Evolutionary conservation across 257 asterid genomes (phyloP).

Genomic region (Solanum etuberosum): DNA sequence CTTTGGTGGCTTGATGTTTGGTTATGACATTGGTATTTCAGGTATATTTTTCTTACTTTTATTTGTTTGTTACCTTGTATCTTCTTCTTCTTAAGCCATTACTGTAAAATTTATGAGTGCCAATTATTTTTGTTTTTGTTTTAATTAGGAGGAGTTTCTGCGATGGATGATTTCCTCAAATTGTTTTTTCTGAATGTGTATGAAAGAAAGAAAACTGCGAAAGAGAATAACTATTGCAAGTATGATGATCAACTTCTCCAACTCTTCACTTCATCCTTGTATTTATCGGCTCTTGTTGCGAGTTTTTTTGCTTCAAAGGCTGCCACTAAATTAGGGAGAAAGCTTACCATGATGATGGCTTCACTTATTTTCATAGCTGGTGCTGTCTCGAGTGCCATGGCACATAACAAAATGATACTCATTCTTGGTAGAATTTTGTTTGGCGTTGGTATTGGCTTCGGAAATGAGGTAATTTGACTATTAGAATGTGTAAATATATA

Average conservation of each 20-base stretch:
- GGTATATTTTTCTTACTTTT: background rate
- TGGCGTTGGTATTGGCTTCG: constrained; percentile 54
- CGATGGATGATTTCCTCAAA: constrained; percentile 39
- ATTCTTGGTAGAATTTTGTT: constrained; percentile 33
- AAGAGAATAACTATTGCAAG: constrained; percentile 45
- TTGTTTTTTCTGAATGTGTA: constrained; percentile 35
- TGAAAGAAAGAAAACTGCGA: constrained; percentile 21
- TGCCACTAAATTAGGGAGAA: constrained; percentile 28
- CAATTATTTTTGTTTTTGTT: background rate
- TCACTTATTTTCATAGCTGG: constrained; percentile 29
- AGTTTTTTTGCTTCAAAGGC: constrained; percentile 27
- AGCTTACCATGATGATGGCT: constrained; percentile 34
- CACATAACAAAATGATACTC: constrained; percentile 20
- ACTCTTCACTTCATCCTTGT: constrained; percentile 46
- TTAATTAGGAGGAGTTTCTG: constrained; percentile 48
- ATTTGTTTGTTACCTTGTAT: background rate
- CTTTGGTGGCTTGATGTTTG: background rate
- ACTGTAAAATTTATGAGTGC: too few species aligned
- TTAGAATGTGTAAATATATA: background rate
- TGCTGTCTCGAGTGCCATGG: constrained; percentile 16
- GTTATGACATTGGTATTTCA: background rate
- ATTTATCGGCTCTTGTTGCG: constrained; percentile 36
- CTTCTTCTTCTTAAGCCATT: background rate
- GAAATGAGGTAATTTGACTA: constrained; percentile 29
- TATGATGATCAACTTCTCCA: constrained; percentile 34